phyloP scores from a whole-genome alignment of 2,329 filamentous ascomycete genomes.

The Claviceps humidiphila region DNA sequence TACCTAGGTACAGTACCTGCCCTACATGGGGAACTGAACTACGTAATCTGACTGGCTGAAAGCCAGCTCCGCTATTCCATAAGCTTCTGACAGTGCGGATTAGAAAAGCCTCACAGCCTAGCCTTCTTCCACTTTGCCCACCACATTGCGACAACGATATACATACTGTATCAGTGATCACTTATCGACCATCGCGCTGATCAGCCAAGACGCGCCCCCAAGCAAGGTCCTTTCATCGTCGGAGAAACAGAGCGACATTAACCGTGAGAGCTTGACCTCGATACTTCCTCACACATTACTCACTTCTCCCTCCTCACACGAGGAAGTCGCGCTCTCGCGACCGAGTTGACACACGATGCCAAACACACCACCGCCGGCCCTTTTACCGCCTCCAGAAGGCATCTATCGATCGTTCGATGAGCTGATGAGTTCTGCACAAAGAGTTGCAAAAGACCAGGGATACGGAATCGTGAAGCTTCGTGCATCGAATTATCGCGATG shows the following conservation, averaged over 20 bases:
- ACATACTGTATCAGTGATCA: not conserved
- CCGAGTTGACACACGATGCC: constrained; percentile 25
- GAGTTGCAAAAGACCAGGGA: constrained; percentile 47
- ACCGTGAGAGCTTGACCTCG: not conserved
- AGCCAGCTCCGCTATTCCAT: not conserved
- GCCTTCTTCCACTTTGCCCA: constrained; percentile 16
- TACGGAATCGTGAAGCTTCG: constrained; percentile 50
- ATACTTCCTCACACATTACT: not conserved
- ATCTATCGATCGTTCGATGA: constrained; percentile 49
- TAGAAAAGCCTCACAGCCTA: constrained; percentile 28
- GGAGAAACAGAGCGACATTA: not conserved
- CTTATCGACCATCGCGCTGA: not conserved
- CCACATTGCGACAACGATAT: constrained; percentile 3
- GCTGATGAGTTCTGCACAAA: constrained; percentile 43
- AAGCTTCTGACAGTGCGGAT: constrained; percentile 27
- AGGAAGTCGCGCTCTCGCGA: constrained; percentile 17
- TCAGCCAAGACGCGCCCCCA: not conserved
- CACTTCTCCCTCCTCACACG: constrained; percentile 6
- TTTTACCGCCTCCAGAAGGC: constrained; percentile 44
- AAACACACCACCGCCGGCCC: constrained; percentile 31
- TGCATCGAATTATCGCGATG: constrained; percentile 49
- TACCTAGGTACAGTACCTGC: no score
- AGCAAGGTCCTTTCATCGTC: not conserved
- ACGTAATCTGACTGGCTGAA: constrained; percentile 15
- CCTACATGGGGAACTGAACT: not conserved